These are phyloP conservation scores for Penicillium italicum DNA, from an alignment of 2,329 filamentous ascomycete genomes.

Conservation along the genomic window DNA sequence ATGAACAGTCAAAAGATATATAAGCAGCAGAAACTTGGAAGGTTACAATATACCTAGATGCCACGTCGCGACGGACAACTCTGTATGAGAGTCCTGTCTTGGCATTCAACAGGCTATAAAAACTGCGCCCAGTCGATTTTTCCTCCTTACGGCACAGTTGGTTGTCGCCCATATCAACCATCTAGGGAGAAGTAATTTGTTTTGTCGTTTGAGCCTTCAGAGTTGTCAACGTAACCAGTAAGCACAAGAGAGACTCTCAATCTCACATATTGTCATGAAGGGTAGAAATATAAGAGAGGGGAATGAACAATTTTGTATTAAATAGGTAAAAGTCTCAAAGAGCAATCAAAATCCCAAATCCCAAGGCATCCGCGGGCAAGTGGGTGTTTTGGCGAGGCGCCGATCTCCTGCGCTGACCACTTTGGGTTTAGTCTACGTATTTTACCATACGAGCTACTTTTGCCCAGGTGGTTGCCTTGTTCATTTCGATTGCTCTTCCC, in stretches of 20 bases:
- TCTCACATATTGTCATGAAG: background rate
- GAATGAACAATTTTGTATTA: background rate
- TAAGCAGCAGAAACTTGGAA: background rate
- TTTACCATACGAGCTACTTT: background rate
- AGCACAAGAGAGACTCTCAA: too few relatives aligned
- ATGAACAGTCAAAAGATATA: background rate
- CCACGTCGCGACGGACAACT: background rate
- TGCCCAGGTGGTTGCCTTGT: background rate
- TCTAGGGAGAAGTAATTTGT: background rate
- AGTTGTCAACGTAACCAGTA: background rate
- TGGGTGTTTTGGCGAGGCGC: background rate
- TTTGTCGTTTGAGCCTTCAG: background rate
- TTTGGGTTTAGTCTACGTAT: too few relatives aligned
- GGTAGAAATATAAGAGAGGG: background rate
- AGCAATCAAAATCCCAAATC: background rate
- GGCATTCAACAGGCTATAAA: background rate
- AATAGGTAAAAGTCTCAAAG: background rate
- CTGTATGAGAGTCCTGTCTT: background rate
- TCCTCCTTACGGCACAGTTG: conserved; percentile 1
- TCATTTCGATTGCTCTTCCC: background rate
- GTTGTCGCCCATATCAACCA: background rate
- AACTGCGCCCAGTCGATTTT: background rate
- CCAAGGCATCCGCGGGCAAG: background rate
- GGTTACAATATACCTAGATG: background rate
- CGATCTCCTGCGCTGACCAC: background rate